A percentile compares a stretch with the other conserved stretches of the same genome.
Evolutionary conservation across 352 stramenopile species (phyloP).

Genomic region (Globisporangium takayamanum): DNA sequence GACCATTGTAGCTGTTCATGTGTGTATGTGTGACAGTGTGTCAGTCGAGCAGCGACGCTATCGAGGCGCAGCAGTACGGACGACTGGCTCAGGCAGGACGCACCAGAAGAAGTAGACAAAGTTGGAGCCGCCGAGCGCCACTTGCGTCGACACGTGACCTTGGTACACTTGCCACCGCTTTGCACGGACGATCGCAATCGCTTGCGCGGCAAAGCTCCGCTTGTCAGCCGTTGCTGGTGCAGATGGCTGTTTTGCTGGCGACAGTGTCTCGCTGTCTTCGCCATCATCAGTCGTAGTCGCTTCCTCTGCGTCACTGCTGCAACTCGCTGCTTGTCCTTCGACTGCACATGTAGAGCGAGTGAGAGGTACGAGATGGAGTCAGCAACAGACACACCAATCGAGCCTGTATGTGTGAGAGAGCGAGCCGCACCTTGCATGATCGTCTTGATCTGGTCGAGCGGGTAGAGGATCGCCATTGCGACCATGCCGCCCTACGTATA

Average conservation of each 20-base stretch:
- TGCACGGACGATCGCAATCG: constrained; percentile 40
- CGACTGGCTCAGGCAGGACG: background rate
- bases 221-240: constrained; percentile 4
- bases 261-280: background rate
- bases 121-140: constrained; percentile 73
- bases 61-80: background rate
- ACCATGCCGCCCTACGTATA: constrained; percentile 46
- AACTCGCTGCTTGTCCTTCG: background rate
- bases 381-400: no score
- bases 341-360: background rate
- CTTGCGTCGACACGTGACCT: constrained; percentile 67
- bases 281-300: background rate
- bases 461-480: constrained; percentile 76
- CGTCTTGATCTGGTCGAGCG: constrained; percentile 83
- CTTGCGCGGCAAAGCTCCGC: constrained; percentile 33
- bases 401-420: background rate
- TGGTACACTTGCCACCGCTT: constrained; percentile 77
- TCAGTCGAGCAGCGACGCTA: background rate
- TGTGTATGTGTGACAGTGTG: background rate
- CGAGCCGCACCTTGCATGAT: constrained; percentile 73
- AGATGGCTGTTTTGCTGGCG: background rate
- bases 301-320: background rate
- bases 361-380: no score
- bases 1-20: constrained; percentile 48
- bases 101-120: constrained; percentile 89